A percentile compares a stretch with the other conserved stretches of the same genome.
These are phyloP conservation scores for Triticum dicoccoides DNA, from an alignment of 176 grass and related monocot species.

Conservation along the genomic window DNA sequence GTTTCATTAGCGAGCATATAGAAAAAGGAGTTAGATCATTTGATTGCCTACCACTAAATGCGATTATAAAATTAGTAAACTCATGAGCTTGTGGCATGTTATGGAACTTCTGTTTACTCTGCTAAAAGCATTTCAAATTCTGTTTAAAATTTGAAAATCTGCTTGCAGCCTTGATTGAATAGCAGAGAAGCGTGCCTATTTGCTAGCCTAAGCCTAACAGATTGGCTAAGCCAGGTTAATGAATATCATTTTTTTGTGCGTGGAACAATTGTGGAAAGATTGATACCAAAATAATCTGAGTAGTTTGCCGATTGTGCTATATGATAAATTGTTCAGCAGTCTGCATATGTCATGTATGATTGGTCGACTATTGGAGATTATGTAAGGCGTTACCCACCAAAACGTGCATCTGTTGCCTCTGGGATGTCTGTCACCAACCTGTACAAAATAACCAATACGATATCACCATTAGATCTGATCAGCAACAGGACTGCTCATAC, in stretches of 20 bases:
- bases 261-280: neutral
- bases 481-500: conserved; percentile 1
- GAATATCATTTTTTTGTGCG: neutral
- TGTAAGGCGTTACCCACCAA: conserved; percentile 63
- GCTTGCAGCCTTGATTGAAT: neutral
- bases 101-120: neutral
- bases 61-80: conserved; percentile 2
- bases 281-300: neutral
- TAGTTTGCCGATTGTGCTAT: neutral
- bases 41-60: neutral
- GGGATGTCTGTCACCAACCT: conserved; percentile 95
- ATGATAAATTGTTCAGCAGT: neutral
- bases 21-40: neutral
- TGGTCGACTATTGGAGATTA: conserved; percentile 23
- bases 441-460: conserved; percentile 33
- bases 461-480: conserved; percentile 28
- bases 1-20: neutral
- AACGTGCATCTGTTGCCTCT: conserved; percentile 65
- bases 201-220: neutral
- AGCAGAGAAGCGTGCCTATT: neutral
- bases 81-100: neutral
- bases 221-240: neutral
- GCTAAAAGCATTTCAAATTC: neutral
- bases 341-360: conserved; percentile 23
- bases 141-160: neutral